These are phyloP conservation scores for Tagetes erecta DNA, from an alignment of 129 eudicot genomes.

Conservation along the genomic window DNA sequence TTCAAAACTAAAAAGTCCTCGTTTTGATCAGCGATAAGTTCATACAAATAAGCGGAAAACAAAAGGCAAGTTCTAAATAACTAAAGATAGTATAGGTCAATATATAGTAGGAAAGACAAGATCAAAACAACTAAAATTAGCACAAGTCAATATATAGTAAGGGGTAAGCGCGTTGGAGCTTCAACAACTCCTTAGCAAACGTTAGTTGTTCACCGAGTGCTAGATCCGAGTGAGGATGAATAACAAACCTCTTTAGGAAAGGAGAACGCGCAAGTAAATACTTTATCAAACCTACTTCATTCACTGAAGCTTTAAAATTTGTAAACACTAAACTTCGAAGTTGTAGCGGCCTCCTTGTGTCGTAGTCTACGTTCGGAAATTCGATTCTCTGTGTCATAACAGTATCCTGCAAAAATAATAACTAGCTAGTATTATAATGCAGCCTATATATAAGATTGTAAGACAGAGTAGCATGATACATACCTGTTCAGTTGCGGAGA, in stretches of 20 bases:
- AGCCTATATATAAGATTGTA: background rate
- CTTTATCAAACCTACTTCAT: constrained; percentile 16
- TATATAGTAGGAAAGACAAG: too few relatives aligned
- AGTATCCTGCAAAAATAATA: background rate
- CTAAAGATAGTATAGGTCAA: too few relatives aligned
- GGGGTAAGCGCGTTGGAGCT: constrained; percentile 17
- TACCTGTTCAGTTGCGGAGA: background rate
- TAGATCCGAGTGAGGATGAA: background rate
- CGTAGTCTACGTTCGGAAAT: background rate
- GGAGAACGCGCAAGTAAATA: constrained; percentile 17
- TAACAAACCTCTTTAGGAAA: background rate
- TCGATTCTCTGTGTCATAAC: background rate
- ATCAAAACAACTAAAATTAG: background rate
- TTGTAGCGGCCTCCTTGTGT: background rate
- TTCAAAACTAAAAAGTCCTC: too few relatives aligned
- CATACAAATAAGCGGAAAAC: too few relatives aligned
- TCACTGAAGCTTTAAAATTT: background rate
- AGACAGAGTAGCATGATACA: background rate
- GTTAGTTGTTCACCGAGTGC: background rate
- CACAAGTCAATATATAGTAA: background rate
- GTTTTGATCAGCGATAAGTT: too few relatives aligned
- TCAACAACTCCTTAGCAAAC: background rate
- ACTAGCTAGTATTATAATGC: background rate
- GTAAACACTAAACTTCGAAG: background rate
- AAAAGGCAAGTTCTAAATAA: too few relatives aligned